Evolutionary conservation across 495 filamentous ascomycete species (phyloP).

Genomic region (Apiosordaria backusii): DNA sequence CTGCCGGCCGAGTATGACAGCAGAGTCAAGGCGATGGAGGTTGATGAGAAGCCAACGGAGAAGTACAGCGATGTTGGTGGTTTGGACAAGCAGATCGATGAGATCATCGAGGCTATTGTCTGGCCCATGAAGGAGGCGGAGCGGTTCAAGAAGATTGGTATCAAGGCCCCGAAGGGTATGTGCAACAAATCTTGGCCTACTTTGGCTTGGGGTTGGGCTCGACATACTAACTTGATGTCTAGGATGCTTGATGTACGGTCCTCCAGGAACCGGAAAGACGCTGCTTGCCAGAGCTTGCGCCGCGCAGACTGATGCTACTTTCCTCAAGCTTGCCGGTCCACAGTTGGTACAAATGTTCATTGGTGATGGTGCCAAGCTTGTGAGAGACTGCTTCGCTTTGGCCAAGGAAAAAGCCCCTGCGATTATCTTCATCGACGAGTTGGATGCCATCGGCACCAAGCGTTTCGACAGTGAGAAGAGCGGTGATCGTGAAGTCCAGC

Average conservation of each 20-base stretch:
- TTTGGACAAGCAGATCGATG: constrained; percentile 98
- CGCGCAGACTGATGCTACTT: constrained; percentile 96
- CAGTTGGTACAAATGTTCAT: constrained; percentile 99
- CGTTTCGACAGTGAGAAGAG: constrained; percentile 99
- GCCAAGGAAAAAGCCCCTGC: constrained; percentile 98
- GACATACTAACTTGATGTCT: constrained; percentile 57
- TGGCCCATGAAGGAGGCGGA: constrained; percentile 99
- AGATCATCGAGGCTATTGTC: constrained; percentile 98
- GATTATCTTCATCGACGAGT: constrained; percentile 99
- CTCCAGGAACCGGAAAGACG: constrained; percentile 95
- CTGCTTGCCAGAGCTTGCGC: constrained; percentile 96
- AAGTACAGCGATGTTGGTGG: constrained; percentile 99
- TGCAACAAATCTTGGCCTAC: neutral
- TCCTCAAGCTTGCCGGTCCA: constrained; percentile 96
- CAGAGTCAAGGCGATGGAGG: constrained; percentile 99
- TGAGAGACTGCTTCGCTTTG: constrained; percentile 93
- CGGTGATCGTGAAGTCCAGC: constrained; percentile 95
- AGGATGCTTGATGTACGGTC: constrained; percentile 81
- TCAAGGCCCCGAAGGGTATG: constrained; percentile 98
- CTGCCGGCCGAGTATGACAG: constrained; percentile 99
- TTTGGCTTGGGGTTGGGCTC: constrained; percentile 1
- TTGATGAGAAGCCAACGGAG: constrained; percentile 99
- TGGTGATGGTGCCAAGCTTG: constrained; percentile 95
- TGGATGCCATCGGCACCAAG: constrained; percentile 96
- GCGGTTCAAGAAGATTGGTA: constrained; percentile 97